A percentile compares a stretch with the other conserved stretches of the same genome.
phyloP scores from a whole-genome alignment of 352 stramenopile genomes.

The Pythium scleroteichum region DNA sequence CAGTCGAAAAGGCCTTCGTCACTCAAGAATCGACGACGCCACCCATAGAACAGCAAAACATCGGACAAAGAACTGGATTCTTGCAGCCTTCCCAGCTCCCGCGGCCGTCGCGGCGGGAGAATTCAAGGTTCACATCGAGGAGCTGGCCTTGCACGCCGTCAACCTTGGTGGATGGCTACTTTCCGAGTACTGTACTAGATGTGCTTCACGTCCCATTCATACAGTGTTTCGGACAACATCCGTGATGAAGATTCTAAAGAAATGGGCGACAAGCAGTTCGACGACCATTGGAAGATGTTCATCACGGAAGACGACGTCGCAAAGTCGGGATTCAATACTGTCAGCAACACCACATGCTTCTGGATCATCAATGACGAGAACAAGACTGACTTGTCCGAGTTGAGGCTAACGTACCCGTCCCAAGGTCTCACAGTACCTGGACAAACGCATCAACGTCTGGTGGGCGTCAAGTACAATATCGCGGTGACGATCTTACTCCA shows the following conservation, averaged over 20 bases:
- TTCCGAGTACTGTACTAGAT: too few species aligned
- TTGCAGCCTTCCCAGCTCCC: too few species aligned
- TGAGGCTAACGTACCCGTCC: slow-evolving; percentile 18
- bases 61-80: too few species aligned
- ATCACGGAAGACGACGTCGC: slow-evolving; percentile 52
- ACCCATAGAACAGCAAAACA: too few species aligned
- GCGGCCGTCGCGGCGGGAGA: too few species aligned
- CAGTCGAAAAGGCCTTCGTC: too few species aligned
- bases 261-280: slow-evolving; percentile 35
- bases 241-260: slow-evolving; percentile 18
- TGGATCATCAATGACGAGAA: slow-evolving; percentile 47
- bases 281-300: slow-evolving; percentile 53
- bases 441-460: slow-evolving; percentile 47
- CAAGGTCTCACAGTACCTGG: slow-evolving; percentile 42
- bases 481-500: slow-evolving; percentile 57
- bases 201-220: too few species aligned
- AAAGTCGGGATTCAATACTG: slow-evolving; percentile 31
- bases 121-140: too few species aligned
- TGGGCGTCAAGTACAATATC: slow-evolving; percentile 47
- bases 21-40: too few species aligned
- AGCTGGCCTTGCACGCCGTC: too few species aligned
- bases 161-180: too few species aligned
- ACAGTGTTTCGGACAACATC: slow-evolving; percentile 30
- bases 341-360: slow-evolving; percentile 38
- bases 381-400: not conserved